Base-by-base conservation (phyloP, 2,329 filamentous ascomycete genomes). In the Fusarium euwallaceae region DNA sequence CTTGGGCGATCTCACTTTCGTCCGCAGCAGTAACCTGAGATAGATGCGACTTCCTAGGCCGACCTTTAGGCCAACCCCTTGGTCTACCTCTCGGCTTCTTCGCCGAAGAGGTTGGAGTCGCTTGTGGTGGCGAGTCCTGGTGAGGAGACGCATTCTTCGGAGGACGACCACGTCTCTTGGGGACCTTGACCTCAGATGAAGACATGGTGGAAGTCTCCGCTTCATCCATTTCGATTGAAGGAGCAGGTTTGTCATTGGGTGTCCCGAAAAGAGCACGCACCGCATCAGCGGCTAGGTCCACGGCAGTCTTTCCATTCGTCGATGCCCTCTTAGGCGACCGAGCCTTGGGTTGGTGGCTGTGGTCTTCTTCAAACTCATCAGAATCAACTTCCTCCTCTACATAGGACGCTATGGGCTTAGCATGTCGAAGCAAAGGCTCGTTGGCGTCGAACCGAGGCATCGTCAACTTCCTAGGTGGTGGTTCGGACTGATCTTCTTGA, bases 371-470 rank as follows among this genome's bases (percentile, higher is more conserved):
- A 5, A 85, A 83, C 9, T 82, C 81, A 24, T 84, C 83, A 10
- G 78, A 65, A 8, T 84, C 83, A 39, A 72, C 39, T 51, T 89
- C 85, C 34, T 87, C 87, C 59, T 89, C 88, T 4, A 86, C 80
- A 64, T 90, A 90, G 2, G 88, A 89, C 34, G 84, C 73, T 73
- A 80, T 85, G 7, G 88, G 88, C 72, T 86, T 88, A 10, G 88
- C 87, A 69, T 89, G 88, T 24, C 88, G 84, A 22, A 90, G 81
- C 12, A 82, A 80, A 24, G 88, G 88, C 36, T 87, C 82, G 20
- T 89, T 86, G 2, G 84, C 83, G 55, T 87, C 85, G 76, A 78
- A 86, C 3, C 76, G 61, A 12, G 69, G 75, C 37, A 72, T 72
- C 22, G 70, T 65, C 20, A 60, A 75, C 64, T 75, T 79, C 39